Percentiles rank a stretch among this genome's conserved stretches.
phyloP scores from a whole-genome alignment of 768 basidiomycete species.

The Neoboletus magnificus region DNA sequence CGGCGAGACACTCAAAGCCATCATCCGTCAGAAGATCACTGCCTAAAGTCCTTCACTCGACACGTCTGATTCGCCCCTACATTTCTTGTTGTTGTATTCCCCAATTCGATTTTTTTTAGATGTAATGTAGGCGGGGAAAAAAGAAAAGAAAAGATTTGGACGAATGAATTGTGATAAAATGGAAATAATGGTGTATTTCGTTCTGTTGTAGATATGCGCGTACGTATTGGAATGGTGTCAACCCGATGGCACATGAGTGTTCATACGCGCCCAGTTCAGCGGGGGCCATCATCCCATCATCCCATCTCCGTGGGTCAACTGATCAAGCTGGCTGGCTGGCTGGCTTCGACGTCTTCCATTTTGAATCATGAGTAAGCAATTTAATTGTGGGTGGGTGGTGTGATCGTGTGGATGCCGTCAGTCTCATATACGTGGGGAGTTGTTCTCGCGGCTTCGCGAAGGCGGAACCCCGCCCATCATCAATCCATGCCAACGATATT shows the following conservation, averaged over 20 bases:
- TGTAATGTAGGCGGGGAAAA: too few relatives aligned
- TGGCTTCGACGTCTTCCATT: background rate
- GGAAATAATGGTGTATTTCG: too few relatives aligned
- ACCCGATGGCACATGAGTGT: background rate
- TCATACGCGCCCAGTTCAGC: background rate
- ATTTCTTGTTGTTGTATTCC: too few relatives aligned
- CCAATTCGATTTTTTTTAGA: too few relatives aligned
- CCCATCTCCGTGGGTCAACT: slow-evolving; percentile 3
- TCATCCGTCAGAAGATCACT: slow-evolving; percentile 66
- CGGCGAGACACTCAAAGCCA: slow-evolving; percentile 79
- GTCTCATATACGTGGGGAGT: background rate
- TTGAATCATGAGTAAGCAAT: background rate
- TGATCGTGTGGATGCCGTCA: background rate
- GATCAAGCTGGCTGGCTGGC: too few relatives aligned
- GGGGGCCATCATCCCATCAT: background rate
- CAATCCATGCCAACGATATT: background rate
- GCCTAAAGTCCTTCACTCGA: too few relatives aligned
- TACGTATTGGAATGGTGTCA: too few relatives aligned
- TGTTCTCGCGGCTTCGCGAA: background rate
- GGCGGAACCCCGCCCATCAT: background rate
- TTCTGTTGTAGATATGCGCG: too few relatives aligned
- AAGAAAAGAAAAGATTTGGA: too few relatives aligned
- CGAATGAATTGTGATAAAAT: too few relatives aligned
- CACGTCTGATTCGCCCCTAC: too few relatives aligned
- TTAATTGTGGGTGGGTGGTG: background rate